Conservation (phyloP, 495 filamentous ascomycete species). For the Tuber calosporum region DNA sequence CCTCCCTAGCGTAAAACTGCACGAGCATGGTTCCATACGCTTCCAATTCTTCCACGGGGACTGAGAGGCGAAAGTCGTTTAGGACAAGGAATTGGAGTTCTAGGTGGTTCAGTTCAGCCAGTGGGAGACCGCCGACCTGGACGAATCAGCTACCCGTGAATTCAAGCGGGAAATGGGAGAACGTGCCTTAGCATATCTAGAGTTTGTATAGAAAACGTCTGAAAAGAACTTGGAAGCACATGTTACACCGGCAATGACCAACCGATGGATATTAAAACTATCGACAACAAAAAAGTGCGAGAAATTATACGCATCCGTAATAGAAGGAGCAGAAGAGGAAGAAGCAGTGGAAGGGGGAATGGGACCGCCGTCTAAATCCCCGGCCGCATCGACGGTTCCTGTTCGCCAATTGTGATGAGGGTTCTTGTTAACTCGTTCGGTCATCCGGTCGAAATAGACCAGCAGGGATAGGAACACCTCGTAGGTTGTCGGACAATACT, state of each 20-base stretch:
- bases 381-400: slow-evolving; percentile 23
- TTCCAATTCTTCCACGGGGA: slow-evolving; percentile 91
- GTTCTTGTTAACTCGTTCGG: slow-evolving; percentile 76
- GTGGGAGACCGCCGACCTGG: slow-evolving; percentile 90
- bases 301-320: slow-evolving; percentile 53
- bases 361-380: slow-evolving; percentile 14
- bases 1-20: slow-evolving; percentile 92
- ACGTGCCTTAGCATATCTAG: slow-evolving; percentile 93
- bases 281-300: slow-evolving; percentile 93
- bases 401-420: slow-evolving; percentile 36
- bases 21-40: slow-evolving; percentile 98
- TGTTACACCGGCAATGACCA: slow-evolving; percentile 95
- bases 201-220: slow-evolving; percentile 99
- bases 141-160: slow-evolving; percentile 15
- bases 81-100: slow-evolving; percentile 94
- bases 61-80: slow-evolving; percentile 92
- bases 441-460: slow-evolving; percentile 99
- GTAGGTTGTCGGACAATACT: slow-evolving; percentile 97
- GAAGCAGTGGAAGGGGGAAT: slow-evolving; percentile 16
- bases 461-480: slow-evolving; percentile 93
- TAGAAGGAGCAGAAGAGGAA: slow-evolving; percentile 8
- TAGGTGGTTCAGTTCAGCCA: slow-evolving; percentile 93
- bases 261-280: slow-evolving; percentile 96
- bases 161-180: slow-evolving; percentile 4
- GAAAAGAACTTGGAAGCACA: slow-evolving; percentile 99